Percentiles rank a stretch among this genome's conserved stretches.
These are phyloP conservation scores for Erythrophleum fordii DNA, from an alignment of 306 rosid species.

Conservation along the genomic window DNA sequence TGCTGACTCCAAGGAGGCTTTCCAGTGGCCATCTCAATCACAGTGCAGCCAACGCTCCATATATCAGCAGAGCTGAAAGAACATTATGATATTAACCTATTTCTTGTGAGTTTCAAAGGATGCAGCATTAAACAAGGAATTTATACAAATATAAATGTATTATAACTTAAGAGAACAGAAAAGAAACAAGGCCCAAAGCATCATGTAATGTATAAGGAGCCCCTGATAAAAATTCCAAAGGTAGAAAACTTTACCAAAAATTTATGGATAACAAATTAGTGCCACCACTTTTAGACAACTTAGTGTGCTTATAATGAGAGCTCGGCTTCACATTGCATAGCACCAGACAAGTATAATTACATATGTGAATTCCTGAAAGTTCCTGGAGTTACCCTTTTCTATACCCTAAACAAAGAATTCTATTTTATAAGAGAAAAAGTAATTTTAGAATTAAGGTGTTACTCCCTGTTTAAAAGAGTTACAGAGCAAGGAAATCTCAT, in stretches of 20 bases:
- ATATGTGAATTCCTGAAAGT: conserved; percentile 1
- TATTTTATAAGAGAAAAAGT: conserved; percentile 19
- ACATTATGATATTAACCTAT: conserved; percentile 34
- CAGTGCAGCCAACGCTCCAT: conserved; percentile 99
- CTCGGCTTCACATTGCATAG: conserved; percentile 27
- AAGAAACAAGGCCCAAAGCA: conserved; percentile 17
- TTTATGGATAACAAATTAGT: conserved; percentile 11
- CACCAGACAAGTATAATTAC: conserved; percentile 1
- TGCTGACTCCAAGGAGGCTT: conserved; percentile 99
- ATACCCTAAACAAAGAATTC: conserved; percentile 11
- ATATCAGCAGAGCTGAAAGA: conserved; percentile 94
- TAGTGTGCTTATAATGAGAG: background rate
- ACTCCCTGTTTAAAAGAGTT: background rate
- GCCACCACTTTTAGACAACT: conserved; percentile 8
- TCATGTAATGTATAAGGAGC: conserved; percentile 18
- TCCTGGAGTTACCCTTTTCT: conserved; percentile 18
- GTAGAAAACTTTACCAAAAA: conserved; percentile 7
- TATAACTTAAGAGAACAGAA: background rate
- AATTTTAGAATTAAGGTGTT: conserved; percentile 17
- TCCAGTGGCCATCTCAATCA: conserved; percentile 99
- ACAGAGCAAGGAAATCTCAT: too few species aligned
- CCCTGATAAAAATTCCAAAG: background rate
- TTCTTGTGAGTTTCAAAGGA: conserved; percentile 34
- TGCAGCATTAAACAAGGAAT: conserved; percentile 7
- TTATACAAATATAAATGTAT: background rate